These are phyloP conservation scores for Otatea glauca DNA, from an alignment of 176 grass and related monocot species.

Conservation along the genomic window DNA sequence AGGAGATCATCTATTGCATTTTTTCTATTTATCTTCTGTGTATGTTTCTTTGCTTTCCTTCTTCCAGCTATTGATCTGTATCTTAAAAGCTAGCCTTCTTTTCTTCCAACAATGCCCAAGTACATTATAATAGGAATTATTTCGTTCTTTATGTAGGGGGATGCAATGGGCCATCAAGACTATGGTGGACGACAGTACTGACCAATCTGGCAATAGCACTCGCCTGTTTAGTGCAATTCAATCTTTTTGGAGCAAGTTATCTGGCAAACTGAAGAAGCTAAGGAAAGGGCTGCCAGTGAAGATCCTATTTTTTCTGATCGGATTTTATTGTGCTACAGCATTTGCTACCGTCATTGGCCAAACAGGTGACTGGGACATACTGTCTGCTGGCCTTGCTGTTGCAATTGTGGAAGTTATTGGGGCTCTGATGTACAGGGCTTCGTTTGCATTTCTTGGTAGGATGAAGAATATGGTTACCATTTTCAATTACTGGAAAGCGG, in stretches of 20 bases:
- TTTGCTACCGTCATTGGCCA: constrained; percentile 93
- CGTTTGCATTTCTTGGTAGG: constrained; percentile 60
- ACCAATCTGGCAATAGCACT: constrained; percentile 55
- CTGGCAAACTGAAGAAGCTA: constrained; percentile 52
- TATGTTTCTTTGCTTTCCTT: neutral
- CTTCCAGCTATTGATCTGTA: neutral
- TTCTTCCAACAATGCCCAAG: neutral
- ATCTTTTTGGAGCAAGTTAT: constrained; percentile 56
- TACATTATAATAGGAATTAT: neutral
- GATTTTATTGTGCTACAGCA: constrained; percentile 89
- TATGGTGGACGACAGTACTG: constrained; percentile 44
- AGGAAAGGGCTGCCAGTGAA: constrained; percentile 67
- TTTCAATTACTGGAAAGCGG: constrained; percentile 98
- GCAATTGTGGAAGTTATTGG: constrained; percentile 88
- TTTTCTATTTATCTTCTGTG: neutral
- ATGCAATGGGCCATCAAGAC: constrained; percentile 52
- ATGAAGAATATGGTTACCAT: constrained; percentile 63
- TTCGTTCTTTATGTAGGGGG: constrained; percentile 28
- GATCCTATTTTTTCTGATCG: constrained; percentile 82
- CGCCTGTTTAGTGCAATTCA: constrained; percentile 64
- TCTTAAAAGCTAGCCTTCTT: neutral
- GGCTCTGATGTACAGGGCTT: constrained; percentile 82
- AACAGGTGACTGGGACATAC: constrained; percentile 96
- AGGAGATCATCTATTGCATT: neutral
- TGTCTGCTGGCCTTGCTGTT: constrained; percentile 86